Percentiles rank a stretch among this genome's conserved stretches.
Conservation (phyloP, 345 rosid species). For the Trapa bicornis region DNA sequence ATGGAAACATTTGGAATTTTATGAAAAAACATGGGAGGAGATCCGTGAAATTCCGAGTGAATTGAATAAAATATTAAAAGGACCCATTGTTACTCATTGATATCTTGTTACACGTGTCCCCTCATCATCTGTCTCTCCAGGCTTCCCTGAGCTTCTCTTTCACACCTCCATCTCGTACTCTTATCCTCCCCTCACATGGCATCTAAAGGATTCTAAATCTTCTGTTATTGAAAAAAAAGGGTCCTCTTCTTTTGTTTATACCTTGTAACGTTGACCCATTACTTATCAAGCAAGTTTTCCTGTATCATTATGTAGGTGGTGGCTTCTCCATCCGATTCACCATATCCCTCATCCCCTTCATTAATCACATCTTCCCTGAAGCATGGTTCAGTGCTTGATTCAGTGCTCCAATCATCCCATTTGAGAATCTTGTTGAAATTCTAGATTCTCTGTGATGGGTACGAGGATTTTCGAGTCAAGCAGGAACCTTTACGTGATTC, state of each 20-base stretch:
- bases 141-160: too few species aligned
- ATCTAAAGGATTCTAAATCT: neutral
- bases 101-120: too few species aligned
- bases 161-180: too few species aligned
- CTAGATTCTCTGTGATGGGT: constrained; percentile 1
- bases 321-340: neutral
- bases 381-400: neutral
- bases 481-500: neutral
- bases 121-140: too few species aligned
- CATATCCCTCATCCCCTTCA: neutral
- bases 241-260: too few species aligned
- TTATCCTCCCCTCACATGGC: neutral
- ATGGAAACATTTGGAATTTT: too few species aligned
- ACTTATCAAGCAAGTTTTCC: neutral
- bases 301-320: neutral
- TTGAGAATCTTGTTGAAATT: neutral
- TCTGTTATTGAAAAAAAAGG: neutral
- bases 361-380: neutral
- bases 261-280: neutral
- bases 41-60: too few species aligned
- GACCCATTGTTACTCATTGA: too few species aligned
- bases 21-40: too few species aligned
- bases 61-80: too few species aligned
- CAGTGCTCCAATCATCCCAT: neutral
- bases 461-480: neutral